phyloP scores from a whole-genome alignment of 306 rosid genomes.

The Pyrus communis region DNA sequence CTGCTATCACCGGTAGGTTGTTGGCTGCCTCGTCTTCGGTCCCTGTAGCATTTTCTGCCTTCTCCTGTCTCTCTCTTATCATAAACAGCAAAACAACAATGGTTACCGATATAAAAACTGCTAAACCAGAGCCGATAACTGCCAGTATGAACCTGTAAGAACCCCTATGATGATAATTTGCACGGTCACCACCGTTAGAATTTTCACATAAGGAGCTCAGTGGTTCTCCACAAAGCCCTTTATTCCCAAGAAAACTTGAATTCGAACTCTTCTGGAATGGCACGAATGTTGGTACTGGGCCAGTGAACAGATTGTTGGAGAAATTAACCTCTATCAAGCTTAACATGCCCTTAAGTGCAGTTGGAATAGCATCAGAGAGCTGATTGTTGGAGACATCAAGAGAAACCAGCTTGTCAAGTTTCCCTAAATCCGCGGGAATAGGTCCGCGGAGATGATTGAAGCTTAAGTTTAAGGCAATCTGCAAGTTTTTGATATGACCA shows the following conservation, averaged over 20 bases:
- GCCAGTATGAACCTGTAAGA: slow-evolving; percentile 84
- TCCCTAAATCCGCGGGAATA: slow-evolving; percentile 74
- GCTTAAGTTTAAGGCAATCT: slow-evolving; percentile 91
- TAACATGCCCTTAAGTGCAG: slow-evolving; percentile 85
- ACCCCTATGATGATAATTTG: slow-evolving; percentile 65
- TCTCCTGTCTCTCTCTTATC: slow-evolving; percentile 85
- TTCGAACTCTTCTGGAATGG: slow-evolving; percentile 91
- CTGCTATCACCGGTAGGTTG: slow-evolving; percentile 55
- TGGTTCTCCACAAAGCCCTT: slow-evolving; percentile 95
- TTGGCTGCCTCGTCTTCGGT: slow-evolving; percentile 44
- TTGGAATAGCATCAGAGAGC: slow-evolving; percentile 70
- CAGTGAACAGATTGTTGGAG: slow-evolving; percentile 73
- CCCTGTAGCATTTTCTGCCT: slow-evolving; percentile 62
- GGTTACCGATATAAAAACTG: slow-evolving; percentile 78
- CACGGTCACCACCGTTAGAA: slow-evolving; percentile 33
- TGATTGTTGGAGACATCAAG: slow-evolving; percentile 82
- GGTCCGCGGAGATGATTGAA: slow-evolving; percentile 82
- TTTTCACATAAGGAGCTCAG: slow-evolving; percentile 55
- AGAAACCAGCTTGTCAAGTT: slow-evolving; percentile 93
- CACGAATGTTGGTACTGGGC: slow-evolving; percentile 69
- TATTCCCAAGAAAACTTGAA: slow-evolving; percentile 70
- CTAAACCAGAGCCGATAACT: slow-evolving; percentile 84
- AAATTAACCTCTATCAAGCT: slow-evolving; percentile 97
- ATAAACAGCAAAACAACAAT: slow-evolving; percentile 82
- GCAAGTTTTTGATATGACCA: slow-evolving; percentile 90